A percentile compares a stretch with the other conserved stretches of the same genome.
Evolutionary conservation across 2,329 filamentous ascomycete genomes (phyloP).

Genomic region (Rasamsonia emersonii): DNA sequence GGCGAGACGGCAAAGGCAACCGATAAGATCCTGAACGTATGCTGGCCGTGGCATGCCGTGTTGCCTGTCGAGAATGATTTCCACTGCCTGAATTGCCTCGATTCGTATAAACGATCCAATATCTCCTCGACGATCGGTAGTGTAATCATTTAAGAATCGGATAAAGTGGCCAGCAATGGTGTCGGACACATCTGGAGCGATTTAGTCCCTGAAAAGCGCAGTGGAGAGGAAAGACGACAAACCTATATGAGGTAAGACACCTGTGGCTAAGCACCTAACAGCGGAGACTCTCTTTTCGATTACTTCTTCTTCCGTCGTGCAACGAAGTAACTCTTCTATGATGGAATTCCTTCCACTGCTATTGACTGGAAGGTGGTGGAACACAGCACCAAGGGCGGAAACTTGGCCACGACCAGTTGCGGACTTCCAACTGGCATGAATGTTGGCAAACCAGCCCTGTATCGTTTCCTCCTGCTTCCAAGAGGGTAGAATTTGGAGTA

Average conservation of each 20-base stretch:
- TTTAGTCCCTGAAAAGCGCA: slow-evolving; percentile 11
- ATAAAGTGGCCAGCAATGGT: slow-evolving; percentile 22
- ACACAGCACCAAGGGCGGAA: slow-evolving; percentile 32
- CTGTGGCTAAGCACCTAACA: slow-evolving; percentile 29
- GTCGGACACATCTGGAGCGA: slow-evolving; percentile 19
- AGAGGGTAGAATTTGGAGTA: slow-evolving; percentile 30
- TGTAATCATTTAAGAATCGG: slow-evolving; percentile 69
- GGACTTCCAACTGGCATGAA: slow-evolving; percentile 26
- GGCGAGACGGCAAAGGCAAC: slow-evolving; percentile 56
- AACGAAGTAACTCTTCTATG: slow-evolving; percentile 25
- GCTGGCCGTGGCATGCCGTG: slow-evolving; percentile 7
- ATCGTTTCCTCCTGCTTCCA: slow-evolving; percentile 26
- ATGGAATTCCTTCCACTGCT: slow-evolving; percentile 20
- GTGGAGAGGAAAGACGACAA: slow-evolving; percentile 10
- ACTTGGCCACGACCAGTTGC: slow-evolving; percentile 37
- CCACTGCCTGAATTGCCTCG: slow-evolving; percentile 64
- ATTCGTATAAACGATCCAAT: slow-evolving; percentile 78
- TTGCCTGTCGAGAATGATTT: slow-evolving; percentile 19
- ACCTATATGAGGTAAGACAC: slow-evolving; percentile 31
- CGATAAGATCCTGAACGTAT: slow-evolving; percentile 21
- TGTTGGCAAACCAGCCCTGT: slow-evolving; percentile 31
- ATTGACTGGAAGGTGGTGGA: slow-evolving; percentile 20
- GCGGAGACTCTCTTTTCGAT: slow-evolving; percentile 35
- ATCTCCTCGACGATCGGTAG: slow-evolving; percentile 79
- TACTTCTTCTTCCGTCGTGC: slow-evolving; percentile 26